Conservation (phyloP, 2,329 filamentous ascomycete genomes). For the Fusarium keratoplasticum region DNA sequence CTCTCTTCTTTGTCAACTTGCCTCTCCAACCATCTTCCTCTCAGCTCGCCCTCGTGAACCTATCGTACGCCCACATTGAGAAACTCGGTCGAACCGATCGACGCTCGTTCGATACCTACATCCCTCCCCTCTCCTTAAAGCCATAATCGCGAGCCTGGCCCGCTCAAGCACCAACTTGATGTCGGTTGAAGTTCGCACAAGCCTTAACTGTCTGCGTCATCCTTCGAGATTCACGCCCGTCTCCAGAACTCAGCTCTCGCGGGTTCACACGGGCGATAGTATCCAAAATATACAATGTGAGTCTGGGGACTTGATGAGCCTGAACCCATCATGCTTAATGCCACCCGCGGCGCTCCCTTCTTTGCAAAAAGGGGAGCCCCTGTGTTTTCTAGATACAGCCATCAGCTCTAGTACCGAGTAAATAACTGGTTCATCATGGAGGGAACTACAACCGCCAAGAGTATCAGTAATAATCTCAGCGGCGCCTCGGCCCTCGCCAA, state of each 20-base stretch:
- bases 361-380: constrained; percentile 29
- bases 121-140: constrained; percentile 8
- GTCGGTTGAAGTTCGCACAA: constrained; percentile 68
- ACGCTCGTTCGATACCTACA: constrained; percentile 14
- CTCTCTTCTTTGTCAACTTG: constrained; percentile 9
- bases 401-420: constrained; percentile 38
- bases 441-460: constrained; percentile 49
- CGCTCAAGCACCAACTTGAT: constrained; percentile 62
- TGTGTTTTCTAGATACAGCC: constrained; percentile 30
- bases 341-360: constrained; percentile 28
- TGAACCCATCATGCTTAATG: constrained; percentile 39
- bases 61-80: background rate
- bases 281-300: constrained; percentile 64
- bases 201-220: constrained; percentile 67
- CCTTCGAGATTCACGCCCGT: constrained; percentile 68
- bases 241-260: constrained; percentile 66
- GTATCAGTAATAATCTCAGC: constrained; percentile 18
- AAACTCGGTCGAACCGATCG: constrained; percentile 14
- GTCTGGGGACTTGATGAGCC: constrained; percentile 30
- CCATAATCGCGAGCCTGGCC: constrained; percentile 43
- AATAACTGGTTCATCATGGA: constrained; percentile 55
- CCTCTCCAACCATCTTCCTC: background rate
- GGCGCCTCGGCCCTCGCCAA: constrained; percentile 43
- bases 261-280: constrained; percentile 68
- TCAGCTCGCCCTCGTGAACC: constrained; percentile 12